These are phyloP conservation scores for Syzygium oleosum DNA, from an alignment of 345 rosid species.

Conservation along the genomic window DNA sequence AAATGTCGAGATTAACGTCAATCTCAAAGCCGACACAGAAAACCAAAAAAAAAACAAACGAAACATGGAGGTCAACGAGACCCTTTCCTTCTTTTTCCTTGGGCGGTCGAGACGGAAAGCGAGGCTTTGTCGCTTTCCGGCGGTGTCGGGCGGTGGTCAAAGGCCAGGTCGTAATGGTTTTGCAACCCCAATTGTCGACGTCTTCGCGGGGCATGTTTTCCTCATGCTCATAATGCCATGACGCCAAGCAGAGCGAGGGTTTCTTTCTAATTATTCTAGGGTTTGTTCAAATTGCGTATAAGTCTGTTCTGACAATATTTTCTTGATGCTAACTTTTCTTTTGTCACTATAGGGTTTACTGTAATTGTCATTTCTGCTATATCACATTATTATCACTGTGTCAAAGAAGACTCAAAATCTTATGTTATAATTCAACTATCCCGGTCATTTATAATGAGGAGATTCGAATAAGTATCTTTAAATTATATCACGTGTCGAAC, in stretches of 20 bases:
- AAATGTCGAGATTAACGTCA: background rate
- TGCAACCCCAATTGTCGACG: background rate
- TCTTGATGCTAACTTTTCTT: background rate
- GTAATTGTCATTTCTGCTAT: background rate
- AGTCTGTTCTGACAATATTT: background rate
- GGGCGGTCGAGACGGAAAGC: constrained; percentile 12
- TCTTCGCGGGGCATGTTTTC: background rate
- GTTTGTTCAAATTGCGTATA: background rate
- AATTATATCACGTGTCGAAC: background rate
- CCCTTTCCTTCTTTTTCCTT: background rate
- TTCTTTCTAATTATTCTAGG: background rate
- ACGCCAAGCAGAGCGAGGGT: background rate
- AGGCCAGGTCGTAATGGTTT: background rate
- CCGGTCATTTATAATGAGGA: background rate
- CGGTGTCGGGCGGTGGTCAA: constrained; percentile 8
- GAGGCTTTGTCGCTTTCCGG: background rate
- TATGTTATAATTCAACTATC: background rate
- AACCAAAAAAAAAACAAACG: no score
- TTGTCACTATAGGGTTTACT: background rate
- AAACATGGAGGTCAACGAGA: no score
- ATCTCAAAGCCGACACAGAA: background rate
- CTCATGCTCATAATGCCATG: background rate
- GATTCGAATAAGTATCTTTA: background rate
- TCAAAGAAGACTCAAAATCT: background rate
- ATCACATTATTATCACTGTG: background rate